These are phyloP conservation scores for Hymenotorrendiella dingleyae DNA, from an alignment of 2,329 filamentous ascomycete species.

Conservation along the genomic window DNA sequence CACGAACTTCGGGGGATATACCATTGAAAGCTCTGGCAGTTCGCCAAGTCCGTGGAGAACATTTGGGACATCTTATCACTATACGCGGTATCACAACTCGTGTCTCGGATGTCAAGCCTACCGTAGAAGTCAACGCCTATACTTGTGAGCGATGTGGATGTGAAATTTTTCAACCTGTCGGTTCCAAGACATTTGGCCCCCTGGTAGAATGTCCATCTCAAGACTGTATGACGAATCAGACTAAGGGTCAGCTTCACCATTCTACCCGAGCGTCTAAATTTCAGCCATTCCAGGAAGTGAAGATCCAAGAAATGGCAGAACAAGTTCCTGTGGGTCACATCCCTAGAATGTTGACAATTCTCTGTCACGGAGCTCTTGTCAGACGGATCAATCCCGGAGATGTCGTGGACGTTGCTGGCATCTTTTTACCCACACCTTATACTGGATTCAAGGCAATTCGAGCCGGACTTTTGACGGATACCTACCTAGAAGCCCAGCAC, in stretches of 20 bases:
- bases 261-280: slow-evolving; percentile 97
- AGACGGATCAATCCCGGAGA: slow-evolving; percentile 89
- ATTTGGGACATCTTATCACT: slow-evolving; percentile 89
- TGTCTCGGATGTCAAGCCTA: slow-evolving; percentile 95
- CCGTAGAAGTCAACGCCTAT: slow-evolving; percentile 96
- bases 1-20: slow-evolving; percentile 66
- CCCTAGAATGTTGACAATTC: slow-evolving; percentile 80
- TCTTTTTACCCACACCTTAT: slow-evolving; percentile 95
- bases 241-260: slow-evolving; percentile 87
- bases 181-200: slow-evolving; percentile 83
- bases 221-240: slow-evolving; percentile 86
- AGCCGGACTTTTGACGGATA: slow-evolving; percentile 93
- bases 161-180: slow-evolving; percentile 96
- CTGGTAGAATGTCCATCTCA: slow-evolving; percentile 79
- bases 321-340: slow-evolving; percentile 98
- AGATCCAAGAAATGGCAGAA: slow-evolving; percentile 98
- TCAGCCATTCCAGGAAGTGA: slow-evolving; percentile 94
- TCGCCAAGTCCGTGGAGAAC: slow-evolving; percentile 84
- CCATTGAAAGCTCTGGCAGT: slow-evolving; percentile 71
- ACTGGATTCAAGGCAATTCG: slow-evolving; percentile 98
- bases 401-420: slow-evolving; percentile 86
- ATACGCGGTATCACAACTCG: slow-evolving; percentile 89
- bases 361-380: slow-evolving; percentile 82
- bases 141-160: slow-evolving; percentile 94
- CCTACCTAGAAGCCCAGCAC: slow-evolving; percentile 90